Evolutionary conservation across 176 grass and related monocot genomes (phyloP), one percentile per base, ranked within the genome.

Genomic region (Pharus latifolius): DNA sequence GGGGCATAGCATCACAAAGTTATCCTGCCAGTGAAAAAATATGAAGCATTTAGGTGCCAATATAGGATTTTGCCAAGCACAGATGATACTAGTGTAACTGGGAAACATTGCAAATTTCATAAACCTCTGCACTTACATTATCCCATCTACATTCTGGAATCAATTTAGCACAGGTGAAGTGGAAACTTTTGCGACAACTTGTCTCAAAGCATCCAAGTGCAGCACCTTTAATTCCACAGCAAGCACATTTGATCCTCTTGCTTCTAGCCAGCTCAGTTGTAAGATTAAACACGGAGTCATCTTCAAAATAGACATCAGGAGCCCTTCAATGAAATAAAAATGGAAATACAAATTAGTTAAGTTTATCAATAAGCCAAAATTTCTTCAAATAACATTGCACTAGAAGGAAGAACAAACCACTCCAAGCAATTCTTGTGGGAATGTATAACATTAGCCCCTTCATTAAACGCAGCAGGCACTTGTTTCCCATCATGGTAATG

Each of bases 1-100:
- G 65, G 89, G 89, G 65, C 93, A 97, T 18, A 97, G 56, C 93
- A 97, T 90, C 64, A 97, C 89, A 90, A 97, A 97, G 40, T 97
- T 97, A 78, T 92, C 83, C 93, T 97, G 78, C 12, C 47, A 83
- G 13, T 35, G 26, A 64, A 56, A 62, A 57, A 22, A 34, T 50
- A 3, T 24, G 14, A 38, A 52, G 31, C 37, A 76, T 43, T 71
- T 22, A 76, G 32, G 15, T 65, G 20, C 15, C 27, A 60, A 43
- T 72, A 50, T 42, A 44, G 16, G 12, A 71, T 25, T 33, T 66
- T 47, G 15, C 23, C 23, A 51, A 71, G 8, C 22, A 25, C 2
- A 10, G 2, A n/a, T 55, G n/a, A 55, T 55, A 18, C n/a, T 18
- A 8, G 2, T 9, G n/a, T n/a, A n/a, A n/a, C n/a, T n/a, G 16